Percentiles rank a stretch among this genome's conserved stretches.
Conservation (phyloP, 1,284 basidiomycete species). For the Fomitopsis palustris region DNA sequence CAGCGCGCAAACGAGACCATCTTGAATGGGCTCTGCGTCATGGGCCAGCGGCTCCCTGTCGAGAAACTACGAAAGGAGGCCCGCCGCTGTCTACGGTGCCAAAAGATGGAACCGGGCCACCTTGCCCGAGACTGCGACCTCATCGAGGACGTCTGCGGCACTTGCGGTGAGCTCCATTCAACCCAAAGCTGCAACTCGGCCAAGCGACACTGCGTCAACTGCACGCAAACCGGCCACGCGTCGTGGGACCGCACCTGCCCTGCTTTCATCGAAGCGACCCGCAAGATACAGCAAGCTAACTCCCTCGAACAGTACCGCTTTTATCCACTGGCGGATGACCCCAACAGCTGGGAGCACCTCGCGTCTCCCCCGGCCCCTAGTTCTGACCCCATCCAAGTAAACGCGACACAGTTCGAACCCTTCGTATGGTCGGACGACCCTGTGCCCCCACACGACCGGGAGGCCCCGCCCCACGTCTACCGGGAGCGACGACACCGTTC, state of each 20-base stretch:
- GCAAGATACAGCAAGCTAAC: background rate
- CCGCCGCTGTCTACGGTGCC: constrained; percentile 10
- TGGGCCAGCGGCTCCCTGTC: background rate
- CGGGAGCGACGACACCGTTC: no score
- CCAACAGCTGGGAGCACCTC: background rate
- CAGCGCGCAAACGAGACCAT: constrained; percentile 2
- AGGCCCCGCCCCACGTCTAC: no score
- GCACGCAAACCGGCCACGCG: background rate
- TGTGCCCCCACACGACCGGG: no score
- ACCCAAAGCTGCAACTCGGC: background rate
- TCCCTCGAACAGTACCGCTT: background rate
- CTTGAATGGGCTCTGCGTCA: background rate
- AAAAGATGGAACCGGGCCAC: constrained; percentile 4
- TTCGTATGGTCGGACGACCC: no score
- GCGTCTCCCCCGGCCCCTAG: no score
- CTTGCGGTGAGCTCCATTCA: constrained; percentile 2
- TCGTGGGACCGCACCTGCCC: background rate
- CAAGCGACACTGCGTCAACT: background rate
- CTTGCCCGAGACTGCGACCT: background rate
- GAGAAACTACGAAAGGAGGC: constrained; percentile 5
- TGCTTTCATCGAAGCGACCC: background rate
- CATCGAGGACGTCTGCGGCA: constrained; percentile 1
- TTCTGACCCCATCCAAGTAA: no score
- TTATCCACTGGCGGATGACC: background rate
- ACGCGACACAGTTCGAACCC: no score